These are phyloP conservation scores for Leucoagaricus sp. DNA, from an alignment of 1,284 basidiomycete genomes.

Conservation along the genomic window DNA sequence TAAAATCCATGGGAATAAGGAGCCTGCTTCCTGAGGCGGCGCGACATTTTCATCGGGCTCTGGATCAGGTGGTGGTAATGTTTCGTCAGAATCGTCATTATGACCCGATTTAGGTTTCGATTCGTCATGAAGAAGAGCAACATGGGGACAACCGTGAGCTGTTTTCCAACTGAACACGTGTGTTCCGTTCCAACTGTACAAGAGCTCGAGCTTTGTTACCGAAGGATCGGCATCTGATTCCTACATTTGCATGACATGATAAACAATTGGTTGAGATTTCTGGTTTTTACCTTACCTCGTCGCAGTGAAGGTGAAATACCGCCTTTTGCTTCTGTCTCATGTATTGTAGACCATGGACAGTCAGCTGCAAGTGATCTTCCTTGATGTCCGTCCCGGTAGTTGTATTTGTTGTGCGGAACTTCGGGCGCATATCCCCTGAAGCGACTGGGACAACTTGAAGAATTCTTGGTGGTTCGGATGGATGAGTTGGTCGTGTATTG, in stretches of 20 bases:
- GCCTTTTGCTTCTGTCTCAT: conserved; percentile 38
- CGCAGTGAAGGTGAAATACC: conserved; percentile 42
- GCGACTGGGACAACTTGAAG: conserved; percentile 45
- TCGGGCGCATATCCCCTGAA: conserved; percentile 15
- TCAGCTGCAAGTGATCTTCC: conserved; percentile 34
- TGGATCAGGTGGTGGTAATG: not conserved
- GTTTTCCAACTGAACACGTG: conserved; percentile 18
- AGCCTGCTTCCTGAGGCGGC: not conserved
- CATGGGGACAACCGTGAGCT: conserved; percentile 14
- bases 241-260: not conserved
- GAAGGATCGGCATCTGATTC: not conserved
- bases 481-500: conserved; percentile 38
- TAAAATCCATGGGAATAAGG: not conserved
- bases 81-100: not conserved
- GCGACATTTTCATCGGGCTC: not conserved
- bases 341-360: conserved; percentile 43
- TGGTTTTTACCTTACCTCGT: conserved; percentile 15
- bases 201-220: conserved; percentile 1
- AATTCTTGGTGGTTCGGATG: conserved; percentile 38
- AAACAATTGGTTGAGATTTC: not conserved
- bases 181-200: conserved; percentile 18
- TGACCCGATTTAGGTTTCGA: not conserved
- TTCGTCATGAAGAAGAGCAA: not conserved
- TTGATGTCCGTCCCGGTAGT: conserved; percentile 21
- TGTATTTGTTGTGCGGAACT: conserved; percentile 18